phyloP scores from a whole-genome alignment of 768 basidiomycete genomes.

The Aureoboletus auriporus region DNA sequence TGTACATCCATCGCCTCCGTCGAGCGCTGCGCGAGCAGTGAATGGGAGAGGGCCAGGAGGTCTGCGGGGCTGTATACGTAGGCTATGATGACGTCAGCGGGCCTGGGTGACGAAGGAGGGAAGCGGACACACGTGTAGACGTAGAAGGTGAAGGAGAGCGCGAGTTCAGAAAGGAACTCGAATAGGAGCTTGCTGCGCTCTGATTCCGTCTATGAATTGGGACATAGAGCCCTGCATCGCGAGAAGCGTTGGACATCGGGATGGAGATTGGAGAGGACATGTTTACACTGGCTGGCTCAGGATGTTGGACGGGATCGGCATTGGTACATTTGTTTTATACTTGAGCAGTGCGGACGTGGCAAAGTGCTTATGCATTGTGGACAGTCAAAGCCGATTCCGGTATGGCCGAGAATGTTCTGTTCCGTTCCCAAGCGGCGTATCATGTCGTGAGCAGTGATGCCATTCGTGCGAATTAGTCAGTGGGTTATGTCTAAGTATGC shows the following conservation, averaged over 20 bases:
- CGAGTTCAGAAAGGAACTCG: conserved; percentile 6
- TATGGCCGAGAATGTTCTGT: conserved; percentile 16
- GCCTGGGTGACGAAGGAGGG: background rate
- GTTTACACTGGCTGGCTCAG: background rate
- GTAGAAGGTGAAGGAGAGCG: conserved; percentile 2
- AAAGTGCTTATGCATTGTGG: too few species aligned
- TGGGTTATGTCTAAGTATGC: too few species aligned
- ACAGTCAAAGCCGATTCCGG: background rate
- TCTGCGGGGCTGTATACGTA: conserved; percentile 25
- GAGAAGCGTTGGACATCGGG: conserved; percentile 8
- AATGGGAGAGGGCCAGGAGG: conserved; percentile 20
- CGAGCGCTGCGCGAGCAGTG: conserved; percentile 17
- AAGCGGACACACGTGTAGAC: conserved; percentile 1
- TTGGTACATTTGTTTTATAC: too few species aligned
- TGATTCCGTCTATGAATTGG: conserved; percentile 37
- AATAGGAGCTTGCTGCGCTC: conserved; percentile 11
- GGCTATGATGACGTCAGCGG: background rate
- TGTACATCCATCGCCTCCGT: background rate
- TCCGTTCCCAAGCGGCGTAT: too few species aligned
- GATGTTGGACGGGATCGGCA: too few species aligned
- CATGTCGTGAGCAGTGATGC: conserved; percentile 22
- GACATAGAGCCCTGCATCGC: conserved; percentile 27
- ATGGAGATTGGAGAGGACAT: conserved; percentile 26
- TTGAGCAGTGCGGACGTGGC: too few species aligned
- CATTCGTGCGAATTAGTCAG: conserved; percentile 8